These are phyloP conservation scores for Phoma herbarum DNA, from an alignment of 2,329 filamentous ascomycete species.

Conservation along the genomic window DNA sequence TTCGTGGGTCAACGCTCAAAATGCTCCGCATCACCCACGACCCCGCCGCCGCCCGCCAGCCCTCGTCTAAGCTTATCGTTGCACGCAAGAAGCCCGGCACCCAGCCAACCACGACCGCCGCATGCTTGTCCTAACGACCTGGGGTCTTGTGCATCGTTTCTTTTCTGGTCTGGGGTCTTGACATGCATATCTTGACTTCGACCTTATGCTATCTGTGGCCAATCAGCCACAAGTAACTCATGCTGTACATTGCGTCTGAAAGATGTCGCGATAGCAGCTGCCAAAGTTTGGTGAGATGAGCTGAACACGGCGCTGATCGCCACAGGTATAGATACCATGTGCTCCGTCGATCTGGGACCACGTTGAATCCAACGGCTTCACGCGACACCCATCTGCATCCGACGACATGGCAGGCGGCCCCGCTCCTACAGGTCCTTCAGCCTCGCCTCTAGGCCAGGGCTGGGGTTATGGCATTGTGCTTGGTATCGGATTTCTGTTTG, in stretches of 20 bases:
- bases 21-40: conserved; percentile 18
- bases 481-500: conserved; percentile 44
- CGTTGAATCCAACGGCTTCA: conserved; percentile 14
- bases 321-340: conserved; percentile 33
- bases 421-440: conserved; percentile 36
- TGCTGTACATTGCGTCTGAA: conserved; percentile 12
- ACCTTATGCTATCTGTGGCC: conserved; percentile 33
- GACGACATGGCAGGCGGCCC: conserved; percentile 37
- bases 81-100: conserved; percentile 22
- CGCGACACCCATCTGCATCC: conserved; percentile 14
- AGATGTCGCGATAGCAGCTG: conserved; percentile 28
- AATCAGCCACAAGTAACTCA: conserved; percentile 23
- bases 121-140: conserved; percentile 4
- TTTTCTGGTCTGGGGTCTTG: conserved; percentile 16
- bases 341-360: conserved; percentile 9
- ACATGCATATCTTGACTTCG: conserved; percentile 10
- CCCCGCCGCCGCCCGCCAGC: conserved; percentile 20
- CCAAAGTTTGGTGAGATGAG: conserved; percentile 2
- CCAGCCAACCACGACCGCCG: conserved; percentile 6
- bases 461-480: conserved; percentile 49
- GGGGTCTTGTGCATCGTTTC: conserved; percentile 15
- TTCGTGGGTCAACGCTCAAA: conserved; percentile 2
- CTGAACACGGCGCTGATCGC: conserved; percentile 13
- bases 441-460: conserved; percentile 38
- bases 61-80: conserved; percentile 31